phyloP scores from a whole-genome alignment of 78 protist species.

The Dictyostelium brefeldianum region DNA sequence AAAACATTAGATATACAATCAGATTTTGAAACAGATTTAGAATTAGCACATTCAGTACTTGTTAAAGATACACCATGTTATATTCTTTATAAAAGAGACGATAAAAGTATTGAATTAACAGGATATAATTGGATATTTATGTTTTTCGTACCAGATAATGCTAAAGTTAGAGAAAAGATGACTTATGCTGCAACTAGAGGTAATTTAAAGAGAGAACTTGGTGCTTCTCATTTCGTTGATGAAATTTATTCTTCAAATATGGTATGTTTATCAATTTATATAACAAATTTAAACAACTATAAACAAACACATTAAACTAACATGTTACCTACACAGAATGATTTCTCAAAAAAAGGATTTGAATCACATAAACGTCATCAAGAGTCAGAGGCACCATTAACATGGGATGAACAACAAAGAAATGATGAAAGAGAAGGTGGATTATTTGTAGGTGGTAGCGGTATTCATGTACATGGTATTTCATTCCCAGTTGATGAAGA shows the following conservation, averaged over 20 bases:
- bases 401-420: conserved; percentile 64
- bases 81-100: conserved; percentile 36
- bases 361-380: conserved; percentile 46
- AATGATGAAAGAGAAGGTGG: conserved; percentile 79
- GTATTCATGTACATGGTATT: conserved; percentile 86
- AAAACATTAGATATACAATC: not conserved
- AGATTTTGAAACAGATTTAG: conserved; percentile 56
- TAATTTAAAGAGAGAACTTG: conserved; percentile 79
- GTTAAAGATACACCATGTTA: conserved; percentile 53
- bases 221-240: conserved; percentile 73
- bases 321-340: conserved; percentile 4
- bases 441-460: conserved; percentile 61
- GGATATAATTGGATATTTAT: conserved; percentile 74
- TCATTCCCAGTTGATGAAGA: conserved; percentile 80
- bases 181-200: conserved; percentile 82
- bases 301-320: not conserved
- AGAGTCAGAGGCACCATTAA: conserved; percentile 82
- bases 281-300: too few species aligned
- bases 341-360: conserved; percentile 75
- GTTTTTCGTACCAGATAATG: conserved; percentile 79
- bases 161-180: conserved; percentile 87
- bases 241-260: conserved; percentile 74
- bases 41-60: conserved; percentile 11
- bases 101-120: conserved; percentile 45
- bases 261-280: conserved; percentile 44